Percentiles rank a stretch among this genome's conserved stretches.
Evolutionary conservation across 2,329 filamentous ascomycete species (phyloP).

Genomic region (Trichoderma gracile): DNA sequence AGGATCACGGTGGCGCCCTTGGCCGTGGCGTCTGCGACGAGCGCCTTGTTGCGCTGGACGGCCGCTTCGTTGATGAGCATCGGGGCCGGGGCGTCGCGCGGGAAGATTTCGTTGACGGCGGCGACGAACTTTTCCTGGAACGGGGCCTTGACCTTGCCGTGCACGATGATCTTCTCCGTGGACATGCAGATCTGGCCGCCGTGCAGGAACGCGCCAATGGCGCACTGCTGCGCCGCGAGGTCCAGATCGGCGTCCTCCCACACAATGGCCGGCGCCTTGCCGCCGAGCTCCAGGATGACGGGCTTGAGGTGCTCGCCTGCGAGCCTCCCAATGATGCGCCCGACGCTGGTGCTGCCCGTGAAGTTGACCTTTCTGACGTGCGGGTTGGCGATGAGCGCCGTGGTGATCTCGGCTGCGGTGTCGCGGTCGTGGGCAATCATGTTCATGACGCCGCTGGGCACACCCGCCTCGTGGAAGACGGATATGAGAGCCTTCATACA

Average conservation of each 20-base stretch:
- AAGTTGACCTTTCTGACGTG: conserved; percentile 81
- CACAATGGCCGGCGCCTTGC: conserved; percentile 77
- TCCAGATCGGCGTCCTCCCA: conserved; percentile 78
- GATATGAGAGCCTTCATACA: conserved; percentile 63
- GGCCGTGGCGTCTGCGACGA: conserved; percentile 65
- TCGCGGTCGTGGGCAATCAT: conserved; percentile 66
- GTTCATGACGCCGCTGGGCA: conserved; percentile 75
- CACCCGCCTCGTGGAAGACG: conserved; percentile 70
- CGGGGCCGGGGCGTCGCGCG: conserved; percentile 62
- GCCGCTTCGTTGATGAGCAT: conserved; percentile 70
- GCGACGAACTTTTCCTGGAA: conserved; percentile 49
- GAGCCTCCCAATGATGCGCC: conserved; percentile 67
- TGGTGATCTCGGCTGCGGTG: conserved; percentile 67
- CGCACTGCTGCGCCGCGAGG: conserved; percentile 67
- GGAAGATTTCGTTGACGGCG: conserved; percentile 46
- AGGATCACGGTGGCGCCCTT: conserved; percentile 62
- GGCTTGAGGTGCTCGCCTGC: conserved; percentile 78
- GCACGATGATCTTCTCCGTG: conserved; percentile 71
- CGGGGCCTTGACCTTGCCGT: conserved; percentile 47
- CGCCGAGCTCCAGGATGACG: conserved; percentile 76
- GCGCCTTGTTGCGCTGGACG: conserved; percentile 63
- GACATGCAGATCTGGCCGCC: conserved; percentile 84
- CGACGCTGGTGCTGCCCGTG: conserved; percentile 74
- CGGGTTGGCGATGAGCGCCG: conserved; percentile 65
- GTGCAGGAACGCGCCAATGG: conserved; percentile 70